Percentiles rank a stretch among this genome's conserved stretches.
Evolutionary conservation across 345 rosid genomes (phyloP).

Genomic region (Citrus trifoliata): DNA sequence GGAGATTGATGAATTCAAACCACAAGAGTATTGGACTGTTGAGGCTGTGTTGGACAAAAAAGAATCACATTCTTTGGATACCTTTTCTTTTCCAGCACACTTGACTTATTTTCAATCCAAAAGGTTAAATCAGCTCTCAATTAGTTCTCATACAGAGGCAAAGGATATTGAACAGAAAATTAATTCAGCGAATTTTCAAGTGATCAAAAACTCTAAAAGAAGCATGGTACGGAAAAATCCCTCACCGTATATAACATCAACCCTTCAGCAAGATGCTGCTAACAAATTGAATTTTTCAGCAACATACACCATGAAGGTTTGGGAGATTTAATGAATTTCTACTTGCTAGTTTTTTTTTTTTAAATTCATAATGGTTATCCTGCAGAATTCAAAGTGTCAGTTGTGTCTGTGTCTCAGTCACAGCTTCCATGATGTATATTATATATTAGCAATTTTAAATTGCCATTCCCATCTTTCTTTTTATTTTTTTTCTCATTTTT

Average conservation of each 20-base stretch:
- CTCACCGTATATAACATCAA: constrained; percentile 92
- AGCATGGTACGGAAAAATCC: constrained; percentile 62
- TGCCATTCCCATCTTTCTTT: not conserved
- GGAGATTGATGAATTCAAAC: constrained; percentile 84
- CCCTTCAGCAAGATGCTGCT: constrained; percentile 99
- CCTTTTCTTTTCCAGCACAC: constrained; percentile 48
- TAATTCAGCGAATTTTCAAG: constrained; percentile 46
- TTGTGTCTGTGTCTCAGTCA: not conserved
- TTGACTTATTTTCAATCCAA: constrained; percentile 63
- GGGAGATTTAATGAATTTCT: constrained; percentile 8
- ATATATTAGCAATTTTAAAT: not conserved
- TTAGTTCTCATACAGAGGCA: constrained; percentile 56
- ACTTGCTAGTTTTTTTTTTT: not conserved
- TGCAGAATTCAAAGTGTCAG: not conserved
- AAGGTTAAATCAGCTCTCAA: constrained; percentile 74
- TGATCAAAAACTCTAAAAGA: constrained; percentile 47
- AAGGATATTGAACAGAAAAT: constrained; percentile 55
- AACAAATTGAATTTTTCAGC: constrained; percentile 76
- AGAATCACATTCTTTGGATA: constrained; percentile 24
- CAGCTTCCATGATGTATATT: not conserved
- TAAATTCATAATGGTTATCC: not conserved
- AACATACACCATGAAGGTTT: constrained; percentile 84
- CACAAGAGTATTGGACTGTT: constrained; percentile 84
- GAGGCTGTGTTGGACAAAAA: constrained; percentile 47
- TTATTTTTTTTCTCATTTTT: not conserved